Percentiles rank a stretch among this genome's conserved stretches.
These are phyloP conservation scores for Psilocybe tampanensis DNA, from an alignment of 768 basidiomycete genomes.

Conservation along the genomic window DNA sequence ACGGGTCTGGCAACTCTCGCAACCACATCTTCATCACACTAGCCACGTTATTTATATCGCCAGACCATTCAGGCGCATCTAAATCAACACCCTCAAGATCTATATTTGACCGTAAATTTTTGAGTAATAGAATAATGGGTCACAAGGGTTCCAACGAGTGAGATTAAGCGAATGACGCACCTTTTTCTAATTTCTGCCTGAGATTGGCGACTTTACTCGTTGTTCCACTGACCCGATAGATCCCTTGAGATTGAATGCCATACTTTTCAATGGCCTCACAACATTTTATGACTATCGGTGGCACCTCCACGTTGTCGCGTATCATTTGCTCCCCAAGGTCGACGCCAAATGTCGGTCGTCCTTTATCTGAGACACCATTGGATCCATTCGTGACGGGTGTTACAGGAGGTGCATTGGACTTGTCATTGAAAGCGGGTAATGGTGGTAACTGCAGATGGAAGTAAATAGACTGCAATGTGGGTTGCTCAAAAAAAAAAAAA, in stretches of 20 bases:
- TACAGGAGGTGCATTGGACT: conserved; percentile 15
- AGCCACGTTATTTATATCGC: conserved; percentile 96
- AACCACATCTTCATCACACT: conserved; percentile 96
- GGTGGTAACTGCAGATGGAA: conserved; percentile 55
- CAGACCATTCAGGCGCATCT: conserved; percentile 85
- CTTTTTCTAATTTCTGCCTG: conserved; percentile 84
- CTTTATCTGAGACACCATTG: conserved; percentile 55
- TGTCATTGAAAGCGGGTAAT: conserved; percentile 44
- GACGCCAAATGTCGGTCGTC: conserved; percentile 88
- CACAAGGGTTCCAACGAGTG: conserved; percentile 5
- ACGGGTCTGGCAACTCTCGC: conserved; percentile 91
- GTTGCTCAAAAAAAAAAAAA: neutral
- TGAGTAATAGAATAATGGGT: neutral
- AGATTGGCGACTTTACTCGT: conserved; percentile 84
- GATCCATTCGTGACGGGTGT: conserved; percentile 25
- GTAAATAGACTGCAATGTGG: neutral
- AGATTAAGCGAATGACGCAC: conserved; percentile 39
- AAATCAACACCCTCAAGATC: conserved; percentile 90
- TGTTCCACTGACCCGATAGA: conserved; percentile 93
- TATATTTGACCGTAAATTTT: conserved; percentile 21
- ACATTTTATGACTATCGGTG: conserved; percentile 85
- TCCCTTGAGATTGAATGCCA: conserved; percentile 82
- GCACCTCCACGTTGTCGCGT: conserved; percentile 90
- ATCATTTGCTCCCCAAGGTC: conserved; percentile 91
- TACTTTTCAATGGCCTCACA: conserved; percentile 90